Evolutionary conservation across 768 basidiomycete genomes (phyloP), one percentile per base, ranked within the genome.

Genomic region (Hericium coralloides): DNA sequence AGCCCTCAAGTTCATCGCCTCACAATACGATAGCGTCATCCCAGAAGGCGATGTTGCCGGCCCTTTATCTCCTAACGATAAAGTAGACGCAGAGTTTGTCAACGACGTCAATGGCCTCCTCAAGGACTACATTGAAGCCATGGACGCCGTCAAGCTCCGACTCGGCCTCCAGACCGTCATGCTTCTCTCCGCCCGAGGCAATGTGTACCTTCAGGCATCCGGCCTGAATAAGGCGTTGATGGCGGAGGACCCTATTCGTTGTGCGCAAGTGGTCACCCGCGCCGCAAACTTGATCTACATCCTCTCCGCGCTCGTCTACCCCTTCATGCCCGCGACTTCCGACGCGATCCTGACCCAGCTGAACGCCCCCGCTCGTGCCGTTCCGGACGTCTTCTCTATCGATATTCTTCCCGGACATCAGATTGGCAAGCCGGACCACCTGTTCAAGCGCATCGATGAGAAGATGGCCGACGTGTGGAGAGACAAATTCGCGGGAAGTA

Each of bases 401-500:
- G 97, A 98, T 68, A 84, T 99, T 59, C 79, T 98, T 45, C 80
- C 83, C 0, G 92, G 92, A 0, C 95, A 99, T 71, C 76, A 72
- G 23, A 84, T 98, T 55, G 91, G 92, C 50, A 82, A 79, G 58
- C 91, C 97, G 4, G 91, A 81, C 49, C 88, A 98, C 71, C 72
- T 99, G 59, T 99, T 99, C 77, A 91, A 87, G 73, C 87, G 83
- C 69, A 97, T 99, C 59, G 92, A 97, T 58, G 91, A 95, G 65
- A 86, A 81, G 67, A 87, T 86, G 86, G 86, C 85, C 23, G 87
- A 92, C 31, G 78, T 81, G 6, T 98, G 89, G 87, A 79, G 85
- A 63, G 70, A 70, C 49, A 83, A 82, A 69, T 99, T 94, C 64
- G 87, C 87, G 3, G 95, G 95, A 2, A 72, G 36, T 66, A 79